A percentile compares a stretch with the other conserved stretches of the same genome.
Conservation (phyloP, 2,329 filamentous ascomycete species). For the Cytospora schulzeri region DNA sequence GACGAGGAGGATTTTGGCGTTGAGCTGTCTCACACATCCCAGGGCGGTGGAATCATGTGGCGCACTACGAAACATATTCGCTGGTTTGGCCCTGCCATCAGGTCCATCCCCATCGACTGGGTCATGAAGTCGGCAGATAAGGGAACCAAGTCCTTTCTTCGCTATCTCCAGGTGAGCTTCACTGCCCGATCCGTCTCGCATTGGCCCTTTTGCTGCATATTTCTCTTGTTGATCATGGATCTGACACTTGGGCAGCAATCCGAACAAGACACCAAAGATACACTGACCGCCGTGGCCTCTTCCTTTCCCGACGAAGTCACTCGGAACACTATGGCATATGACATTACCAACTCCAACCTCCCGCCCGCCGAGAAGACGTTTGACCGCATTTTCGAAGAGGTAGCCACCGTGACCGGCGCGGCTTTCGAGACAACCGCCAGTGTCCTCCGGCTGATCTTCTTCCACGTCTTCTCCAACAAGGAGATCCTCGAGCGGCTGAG, state of each 20-base stretch:
- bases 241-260: not conserved
- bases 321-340: constrained; percentile 5
- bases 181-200: too few relatives aligned
- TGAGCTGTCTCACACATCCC: constrained; percentile 16
- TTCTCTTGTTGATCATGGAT: not conserved
- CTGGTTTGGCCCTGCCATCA: constrained; percentile 28
- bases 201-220: not conserved
- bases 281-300: not conserved
- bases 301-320: not conserved
- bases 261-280: constrained; percentile 18
- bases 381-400: constrained; percentile 39
- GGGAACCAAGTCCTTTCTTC: constrained; percentile 12
- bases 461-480: constrained; percentile 40
- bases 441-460: constrained; percentile 40
- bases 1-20: constrained; percentile 23
- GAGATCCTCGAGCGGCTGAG: constrained; percentile 35
- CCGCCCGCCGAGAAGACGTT: constrained; percentile 39
- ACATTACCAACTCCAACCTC: constrained; percentile 27
- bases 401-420: constrained; percentile 37
- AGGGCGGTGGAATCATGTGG: constrained; percentile 28
- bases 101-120: constrained; percentile 22
- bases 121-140: constrained; percentile 23
- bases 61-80: constrained; percentile 29
- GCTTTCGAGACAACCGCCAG: constrained; percentile 43
- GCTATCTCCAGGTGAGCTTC: constrained; percentile 1